Evolutionary conservation across 345 rosid species (phyloP).

Genomic region (Abelmoschus esculentus): DNA sequence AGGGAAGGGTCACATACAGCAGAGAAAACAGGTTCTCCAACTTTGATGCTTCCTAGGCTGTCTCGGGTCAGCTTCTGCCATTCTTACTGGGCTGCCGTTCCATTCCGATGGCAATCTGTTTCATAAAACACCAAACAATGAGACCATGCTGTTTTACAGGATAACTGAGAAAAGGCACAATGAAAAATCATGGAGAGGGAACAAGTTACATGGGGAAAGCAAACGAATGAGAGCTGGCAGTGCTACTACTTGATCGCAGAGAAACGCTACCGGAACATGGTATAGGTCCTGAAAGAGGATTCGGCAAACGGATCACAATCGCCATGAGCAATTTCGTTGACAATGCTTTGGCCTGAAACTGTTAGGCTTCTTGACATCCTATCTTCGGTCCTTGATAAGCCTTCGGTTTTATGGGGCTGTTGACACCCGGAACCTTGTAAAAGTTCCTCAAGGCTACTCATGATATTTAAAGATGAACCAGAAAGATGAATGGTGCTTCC

Average conservation of each 20-base stretch:
- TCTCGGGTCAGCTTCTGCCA: conserved; percentile 24
- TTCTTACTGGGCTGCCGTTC: conserved; percentile 40
- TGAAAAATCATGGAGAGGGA: background rate
- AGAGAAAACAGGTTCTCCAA: conserved; percentile 27
- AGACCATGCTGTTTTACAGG: background rate
- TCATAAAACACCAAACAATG: background rate
- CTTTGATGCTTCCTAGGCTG: conserved; percentile 14
- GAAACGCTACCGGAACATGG: conserved; percentile 19
- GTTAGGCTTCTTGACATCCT: conserved; percentile 3
- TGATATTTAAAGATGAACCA: conserved; percentile 4
- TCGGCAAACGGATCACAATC: background rate
- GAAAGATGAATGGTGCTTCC: conserved; percentile 3
- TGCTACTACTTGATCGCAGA: conserved; percentile 23
- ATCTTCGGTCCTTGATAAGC: background rate
- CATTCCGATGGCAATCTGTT: conserved; percentile 35
- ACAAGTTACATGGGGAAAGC: conserved; percentile 37
- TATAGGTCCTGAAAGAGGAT: background rate
- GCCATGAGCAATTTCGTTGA: background rate
- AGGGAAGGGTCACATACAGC: conserved; percentile 13
- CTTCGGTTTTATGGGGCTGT: background rate
- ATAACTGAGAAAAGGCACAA: background rate
- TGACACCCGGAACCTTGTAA: background rate
- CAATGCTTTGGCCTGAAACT: conserved; percentile 1
- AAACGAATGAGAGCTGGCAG: conserved; percentile 27
- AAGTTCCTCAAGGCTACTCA: conserved; percentile 7